Evolutionary conservation across 208 protist species (phyloP).

Genomic region (Leishmania braziliensis): DNA sequence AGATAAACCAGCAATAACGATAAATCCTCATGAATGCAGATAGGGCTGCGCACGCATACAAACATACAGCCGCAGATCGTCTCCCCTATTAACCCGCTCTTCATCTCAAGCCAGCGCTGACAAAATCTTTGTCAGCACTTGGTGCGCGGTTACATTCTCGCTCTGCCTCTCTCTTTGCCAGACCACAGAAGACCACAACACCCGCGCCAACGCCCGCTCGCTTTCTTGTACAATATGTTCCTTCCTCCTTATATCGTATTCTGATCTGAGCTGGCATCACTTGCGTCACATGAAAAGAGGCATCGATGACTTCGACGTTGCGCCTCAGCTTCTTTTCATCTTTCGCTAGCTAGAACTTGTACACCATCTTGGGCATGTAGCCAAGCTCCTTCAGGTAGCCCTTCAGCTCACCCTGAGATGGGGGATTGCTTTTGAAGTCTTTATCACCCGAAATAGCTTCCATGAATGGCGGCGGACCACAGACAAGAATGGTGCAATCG

Average conservation of each 20-base stretch:
- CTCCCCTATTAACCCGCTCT: neutral
- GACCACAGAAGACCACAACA: neutral
- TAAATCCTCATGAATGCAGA: neutral
- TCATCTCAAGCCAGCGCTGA: neutral
- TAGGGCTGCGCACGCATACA: neutral
- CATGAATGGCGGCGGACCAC: slow-evolving; percentile 89
- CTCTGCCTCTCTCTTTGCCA: neutral
- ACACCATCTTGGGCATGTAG: slow-evolving; percentile 89
- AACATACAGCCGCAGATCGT: neutral
- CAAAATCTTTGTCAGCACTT: neutral
- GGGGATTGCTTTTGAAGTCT: slow-evolving; percentile 73
- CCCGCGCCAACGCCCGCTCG: no score
- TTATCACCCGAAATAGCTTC: slow-evolving; percentile 89
- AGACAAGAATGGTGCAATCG: slow-evolving; percentile 87
- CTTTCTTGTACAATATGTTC: neutral
- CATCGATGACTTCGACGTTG: neutral
- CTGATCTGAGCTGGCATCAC: neutral
- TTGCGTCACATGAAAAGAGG: neutral
- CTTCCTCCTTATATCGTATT: neutral
- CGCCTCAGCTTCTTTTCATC: neutral
- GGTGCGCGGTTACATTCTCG: no score
- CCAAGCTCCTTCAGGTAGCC: slow-evolving; percentile 89
- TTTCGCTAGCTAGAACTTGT: slow-evolving; percentile 76
- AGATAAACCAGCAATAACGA: neutral
- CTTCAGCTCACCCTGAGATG: slow-evolving; percentile 82